Conservation (phyloP, 306 rosid genomes). For the Leucaena leucocephala region DNA sequence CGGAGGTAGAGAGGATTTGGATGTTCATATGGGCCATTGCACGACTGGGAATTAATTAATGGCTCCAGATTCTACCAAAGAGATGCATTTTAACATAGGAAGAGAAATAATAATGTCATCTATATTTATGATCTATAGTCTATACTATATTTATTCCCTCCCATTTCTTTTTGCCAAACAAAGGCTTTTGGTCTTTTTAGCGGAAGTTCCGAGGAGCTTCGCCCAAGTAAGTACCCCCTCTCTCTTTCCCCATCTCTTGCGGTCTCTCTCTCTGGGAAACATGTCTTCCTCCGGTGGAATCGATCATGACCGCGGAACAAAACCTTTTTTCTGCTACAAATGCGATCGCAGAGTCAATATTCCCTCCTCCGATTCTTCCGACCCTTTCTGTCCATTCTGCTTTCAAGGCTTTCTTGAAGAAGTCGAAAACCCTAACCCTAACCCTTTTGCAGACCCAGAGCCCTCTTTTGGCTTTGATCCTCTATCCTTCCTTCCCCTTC, state of each 20-base stretch:
- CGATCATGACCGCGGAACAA: constrained; percentile 32
- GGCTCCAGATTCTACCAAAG: too few species aligned
- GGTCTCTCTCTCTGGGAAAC: constrained; percentile 14
- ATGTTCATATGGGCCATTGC: too few species aligned
- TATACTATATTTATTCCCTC: neutral
- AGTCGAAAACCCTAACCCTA: constrained; percentile 42
- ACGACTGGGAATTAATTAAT: too few species aligned
- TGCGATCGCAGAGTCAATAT: constrained; percentile 56
- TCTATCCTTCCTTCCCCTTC: neutral
- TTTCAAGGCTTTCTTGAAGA: constrained; percentile 76
- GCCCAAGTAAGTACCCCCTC: neutral
- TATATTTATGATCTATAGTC: too few species aligned
- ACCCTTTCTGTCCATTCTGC: constrained; percentile 83
- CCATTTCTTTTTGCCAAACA: neutral
- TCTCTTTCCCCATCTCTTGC: neutral
- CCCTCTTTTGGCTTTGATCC: constrained; percentile 28
- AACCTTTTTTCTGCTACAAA: constrained; percentile 66
- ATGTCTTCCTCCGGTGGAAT: constrained; percentile 66
- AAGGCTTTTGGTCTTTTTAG: neutral
- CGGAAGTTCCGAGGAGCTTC: neutral
- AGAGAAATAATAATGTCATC: too few species aligned
- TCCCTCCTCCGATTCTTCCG: constrained; percentile 53
- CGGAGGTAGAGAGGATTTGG: too few species aligned
- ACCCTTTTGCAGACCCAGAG: constrained; percentile 8
- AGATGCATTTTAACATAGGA: too few species aligned